phyloP scores from a whole-genome alignment of 441 rosid species.

The Bruguiera hainesii region DNA sequence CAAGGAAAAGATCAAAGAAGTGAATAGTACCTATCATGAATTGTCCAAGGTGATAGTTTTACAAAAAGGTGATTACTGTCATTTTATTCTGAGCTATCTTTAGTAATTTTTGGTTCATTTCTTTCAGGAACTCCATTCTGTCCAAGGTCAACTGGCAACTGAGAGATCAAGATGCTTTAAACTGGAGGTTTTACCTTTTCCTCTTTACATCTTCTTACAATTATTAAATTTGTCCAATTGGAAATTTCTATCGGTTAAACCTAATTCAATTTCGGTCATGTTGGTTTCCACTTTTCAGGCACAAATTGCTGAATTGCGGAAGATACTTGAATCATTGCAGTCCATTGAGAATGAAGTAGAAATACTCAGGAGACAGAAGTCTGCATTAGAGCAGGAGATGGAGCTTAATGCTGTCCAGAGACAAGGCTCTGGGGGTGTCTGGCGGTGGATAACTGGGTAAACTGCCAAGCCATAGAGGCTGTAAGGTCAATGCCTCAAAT shows the following conservation, averaged over 20 bases:
- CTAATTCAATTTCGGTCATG: slow-evolving; percentile 7
- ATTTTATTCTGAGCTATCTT: slow-evolving; percentile 13
- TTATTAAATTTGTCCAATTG: not conserved
- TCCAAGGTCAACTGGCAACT: slow-evolving; percentile 77
- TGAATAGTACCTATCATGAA: slow-evolving; percentile 59
- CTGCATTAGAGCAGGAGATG: slow-evolving; percentile 58
- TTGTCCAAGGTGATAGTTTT: slow-evolving; percentile 54
- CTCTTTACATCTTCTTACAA: not conserved
- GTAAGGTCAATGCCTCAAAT: slow-evolving; percentile 12
- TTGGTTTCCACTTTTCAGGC: slow-evolving; percentile 44
- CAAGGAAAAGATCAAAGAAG: slow-evolving; percentile 70
- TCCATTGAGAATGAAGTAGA: slow-evolving; percentile 78
- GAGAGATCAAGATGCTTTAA: slow-evolving; percentile 99
- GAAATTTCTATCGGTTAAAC: not conserved
- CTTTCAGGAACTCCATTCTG: slow-evolving; percentile 72
- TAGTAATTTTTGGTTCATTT: slow-evolving; percentile 10
- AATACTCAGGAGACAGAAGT: slow-evolving; percentile 69
- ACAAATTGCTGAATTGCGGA: slow-evolving; percentile 82
- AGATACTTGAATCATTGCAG: slow-evolving; percentile 68
- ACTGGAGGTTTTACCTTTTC: slow-evolving; percentile 59
- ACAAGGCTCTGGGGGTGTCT: slow-evolving; percentile 84
- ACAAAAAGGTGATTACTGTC: not conserved
- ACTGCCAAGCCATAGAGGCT: slow-evolving; percentile 19
- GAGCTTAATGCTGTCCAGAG: slow-evolving; percentile 47
- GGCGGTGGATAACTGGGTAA: slow-evolving; percentile 69